Conservation (phyloP, 345 rosid genomes). For the Gossypium stocksii region DNA sequence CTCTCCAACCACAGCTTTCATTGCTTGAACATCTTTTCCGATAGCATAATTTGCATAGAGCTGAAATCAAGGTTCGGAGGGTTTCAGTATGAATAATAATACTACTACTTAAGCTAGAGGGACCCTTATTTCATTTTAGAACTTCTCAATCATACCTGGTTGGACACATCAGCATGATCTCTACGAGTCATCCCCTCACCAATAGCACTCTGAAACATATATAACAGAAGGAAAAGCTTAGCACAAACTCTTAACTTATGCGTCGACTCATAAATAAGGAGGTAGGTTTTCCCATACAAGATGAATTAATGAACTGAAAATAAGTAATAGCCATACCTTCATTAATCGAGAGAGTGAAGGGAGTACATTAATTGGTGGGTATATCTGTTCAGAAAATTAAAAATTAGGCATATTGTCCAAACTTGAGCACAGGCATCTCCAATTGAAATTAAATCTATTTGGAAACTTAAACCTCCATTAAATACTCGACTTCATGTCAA, state of each 20-base stretch:
- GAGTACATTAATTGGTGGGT: conserved; percentile 96
- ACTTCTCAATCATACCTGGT: conserved; percentile 51
- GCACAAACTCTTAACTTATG: background rate
- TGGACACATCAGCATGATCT: conserved; percentile 93
- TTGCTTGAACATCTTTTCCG: conserved; percentile 97
- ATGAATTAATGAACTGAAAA: background rate
- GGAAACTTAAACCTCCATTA: background rate
- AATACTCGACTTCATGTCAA: background rate
- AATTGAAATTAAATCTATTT: background rate
- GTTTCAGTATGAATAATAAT: conserved; percentile 4
- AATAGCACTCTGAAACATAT: conserved; percentile 17
- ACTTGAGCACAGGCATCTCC: background rate
- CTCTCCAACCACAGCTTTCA: conserved; percentile 99
- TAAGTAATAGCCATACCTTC: conserved; percentile 52
- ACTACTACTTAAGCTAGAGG: background rate
- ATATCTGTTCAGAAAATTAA: conserved; percentile 53
- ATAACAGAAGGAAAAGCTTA: background rate
- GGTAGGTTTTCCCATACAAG: background rate
- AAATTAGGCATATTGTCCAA: background rate
- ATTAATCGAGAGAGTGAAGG: conserved; percentile 96
- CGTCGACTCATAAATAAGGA: background rate
- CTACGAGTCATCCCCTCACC: conserved; percentile 95
- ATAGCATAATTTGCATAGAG: conserved; percentile 94
- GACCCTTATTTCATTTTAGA: conserved; percentile 5
- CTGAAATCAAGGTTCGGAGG: conserved; percentile 36